Base-by-base conservation (phyloP, 2,329 filamentous ascomycete genomes). In the Hypoxylon sp. region DNA sequence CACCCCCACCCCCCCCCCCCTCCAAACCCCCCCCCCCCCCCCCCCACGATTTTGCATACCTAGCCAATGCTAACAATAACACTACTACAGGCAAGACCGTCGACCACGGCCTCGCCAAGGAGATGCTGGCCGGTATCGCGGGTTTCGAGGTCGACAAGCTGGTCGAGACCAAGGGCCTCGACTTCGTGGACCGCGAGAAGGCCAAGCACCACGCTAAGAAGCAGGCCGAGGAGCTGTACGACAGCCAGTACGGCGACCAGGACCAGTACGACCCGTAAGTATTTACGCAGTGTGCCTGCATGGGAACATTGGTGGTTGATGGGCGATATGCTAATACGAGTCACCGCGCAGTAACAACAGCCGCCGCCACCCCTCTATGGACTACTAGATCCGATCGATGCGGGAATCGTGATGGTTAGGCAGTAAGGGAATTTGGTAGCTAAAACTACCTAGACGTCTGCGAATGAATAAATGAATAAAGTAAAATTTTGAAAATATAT, bases 121-220 rank as follows among this genome's bases (percentile, higher is more conserved):
- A 94, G 80, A 76, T 91, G 46, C 78, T 94, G 30, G 90, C 85
- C 15, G 91, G 88, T 62, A 81, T 94, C 58, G 91, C 89, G 26
- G 91, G 87, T 49, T 90, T 86, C 65, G 90, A 93, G 79, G 85
- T 92, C 73, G 91, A 94, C 82, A 90, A 89, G 79, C 84, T 94
- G 30, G 84, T 86, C 71, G 91, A 91, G 82, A 88, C 85, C 70
- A 89, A 89, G 82, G 88, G 88, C n/a, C 76, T 87, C 67, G 84
- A 89, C 76, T 82, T 80, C 63, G 70, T 84, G 63, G 86, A 90
- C 78, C 77, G 79, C 64, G 81, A 88, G 76, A 79, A 82, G 76
- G 86, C 87, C 61, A 85, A 86, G 76, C 79, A 81, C 69, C 83
- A 88, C 59, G 87, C 87, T 56, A 82, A 84, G 77, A 70, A 84